Evolutionary conservation across 768 basidiomycete genomes (phyloP).

Genomic region (Suillus ampliporus): DNA sequence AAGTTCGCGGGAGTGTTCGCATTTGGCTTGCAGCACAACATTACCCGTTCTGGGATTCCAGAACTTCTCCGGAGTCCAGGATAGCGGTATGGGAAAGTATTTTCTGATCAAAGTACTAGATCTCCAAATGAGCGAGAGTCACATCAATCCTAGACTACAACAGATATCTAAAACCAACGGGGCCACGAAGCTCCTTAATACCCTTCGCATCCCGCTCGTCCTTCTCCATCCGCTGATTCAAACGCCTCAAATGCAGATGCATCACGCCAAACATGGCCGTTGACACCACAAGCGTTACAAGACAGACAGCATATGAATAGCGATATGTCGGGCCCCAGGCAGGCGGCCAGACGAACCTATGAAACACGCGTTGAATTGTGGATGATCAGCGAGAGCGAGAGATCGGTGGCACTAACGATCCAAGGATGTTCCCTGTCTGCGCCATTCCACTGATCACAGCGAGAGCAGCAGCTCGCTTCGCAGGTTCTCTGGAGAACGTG

Average conservation of each 20-base stretch:
- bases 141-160: neutral
- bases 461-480: slow-evolving; percentile 81
- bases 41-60: too few relatives aligned
- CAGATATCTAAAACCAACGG: slow-evolving; percentile 8
- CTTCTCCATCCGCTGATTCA: slow-evolving; percentile 45
- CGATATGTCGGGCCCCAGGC: slow-evolving; percentile 71
- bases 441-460: slow-evolving; percentile 80
- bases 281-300: slow-evolving; percentile 53
- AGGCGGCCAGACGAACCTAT: slow-evolving; percentile 65
- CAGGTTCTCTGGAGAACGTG: slow-evolving; percentile 71
- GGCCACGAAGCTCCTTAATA: neutral
- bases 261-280: slow-evolving; percentile 55
- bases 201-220: slow-evolving; percentile 29
- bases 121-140: too few relatives aligned
- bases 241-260: slow-evolving; percentile 43
- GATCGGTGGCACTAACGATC: slow-evolving; percentile 59
- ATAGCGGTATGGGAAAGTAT: too few relatives aligned
- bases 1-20: too few relatives aligned
- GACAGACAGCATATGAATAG: slow-evolving; percentile 72
- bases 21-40: too few relatives aligned
- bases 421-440: slow-evolving; percentile 79
- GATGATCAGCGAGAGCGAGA: neutral
- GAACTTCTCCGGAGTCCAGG: too few relatives aligned
- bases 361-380: neutral
- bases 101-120: too few relatives aligned